Evolutionary conservation across 2,329 filamentous ascomycete species (phyloP).

Genomic region (Sphaerulina vaccinii): DNA sequence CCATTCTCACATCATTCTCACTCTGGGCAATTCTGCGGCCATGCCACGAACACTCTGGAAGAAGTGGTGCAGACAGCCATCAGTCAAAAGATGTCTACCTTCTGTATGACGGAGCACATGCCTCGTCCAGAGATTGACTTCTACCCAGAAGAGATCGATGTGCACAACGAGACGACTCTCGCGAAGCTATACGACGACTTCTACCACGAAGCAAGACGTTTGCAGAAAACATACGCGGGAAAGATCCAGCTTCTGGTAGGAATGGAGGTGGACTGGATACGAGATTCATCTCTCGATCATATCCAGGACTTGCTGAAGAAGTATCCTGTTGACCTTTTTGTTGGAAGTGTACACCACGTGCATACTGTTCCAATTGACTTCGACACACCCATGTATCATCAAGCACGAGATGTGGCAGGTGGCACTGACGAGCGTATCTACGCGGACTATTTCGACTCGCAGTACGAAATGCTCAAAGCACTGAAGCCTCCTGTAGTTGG

Average conservation of each 20-base stretch:
- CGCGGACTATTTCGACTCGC: conserved; percentile 83
- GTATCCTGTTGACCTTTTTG: conserved; percentile 78
- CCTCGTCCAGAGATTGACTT: conserved; percentile 75
- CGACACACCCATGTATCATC: conserved; percentile 64
- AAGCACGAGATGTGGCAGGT: conserved; percentile 57
- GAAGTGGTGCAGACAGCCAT: conserved; percentile 80
- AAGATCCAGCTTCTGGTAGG: conserved; percentile 80
- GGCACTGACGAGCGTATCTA: conserved; percentile 72
- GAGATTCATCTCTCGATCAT: conserved; percentile 61
- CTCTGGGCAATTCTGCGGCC: conserved; percentile 94
- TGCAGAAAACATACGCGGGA: conserved; percentile 66
- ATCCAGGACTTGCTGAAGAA: conserved; percentile 60
- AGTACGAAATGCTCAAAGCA: conserved; percentile 73
- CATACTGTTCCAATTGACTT: conserved; percentile 87
- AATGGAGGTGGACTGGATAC: conserved; percentile 93
- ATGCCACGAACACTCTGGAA: conserved; percentile 83
- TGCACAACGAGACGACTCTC: conserved; percentile 47
- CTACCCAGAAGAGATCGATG: conserved; percentile 75
- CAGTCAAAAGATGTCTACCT: conserved; percentile 71
- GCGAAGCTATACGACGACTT: conserved; percentile 65
- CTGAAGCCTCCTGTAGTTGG: conserved; percentile 77
- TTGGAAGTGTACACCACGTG: conserved; percentile 91
- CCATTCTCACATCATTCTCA: conserved; percentile 98
- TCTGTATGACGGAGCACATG: conserved; percentile 94
- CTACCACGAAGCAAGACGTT: conserved; percentile 69